phyloP scores from a whole-genome alignment of 495 filamentous ascomycete species.

The Penicillium maclennaniae region DNA sequence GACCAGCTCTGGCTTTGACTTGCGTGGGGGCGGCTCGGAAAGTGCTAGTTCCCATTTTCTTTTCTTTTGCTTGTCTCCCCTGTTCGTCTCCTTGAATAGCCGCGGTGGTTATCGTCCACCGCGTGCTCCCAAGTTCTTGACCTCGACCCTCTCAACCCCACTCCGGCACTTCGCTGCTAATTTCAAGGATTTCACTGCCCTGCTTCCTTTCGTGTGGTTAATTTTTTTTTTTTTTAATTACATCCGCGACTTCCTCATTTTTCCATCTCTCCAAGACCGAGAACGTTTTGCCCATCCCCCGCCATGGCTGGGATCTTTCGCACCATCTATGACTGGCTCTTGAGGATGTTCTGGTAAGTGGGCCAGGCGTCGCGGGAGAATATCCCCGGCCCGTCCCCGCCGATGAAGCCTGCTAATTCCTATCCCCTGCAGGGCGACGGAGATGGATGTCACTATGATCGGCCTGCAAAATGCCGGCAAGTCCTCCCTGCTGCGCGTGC shows the following conservation, averaged over 20 bases:
- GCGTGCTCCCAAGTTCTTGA: neutral
- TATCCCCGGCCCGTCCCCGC: slow-evolving; percentile 38
- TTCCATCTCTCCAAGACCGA: neutral
- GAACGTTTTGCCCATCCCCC: neutral
- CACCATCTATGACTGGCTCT: slow-evolving; percentile 94
- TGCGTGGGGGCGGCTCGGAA: neutral
- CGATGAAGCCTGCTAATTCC: slow-evolving; percentile 19
- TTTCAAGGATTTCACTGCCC: neutral
- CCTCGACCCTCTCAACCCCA: neutral
- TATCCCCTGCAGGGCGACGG: slow-evolving; percentile 70
- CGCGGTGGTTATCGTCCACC: neutral
- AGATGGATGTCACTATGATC: slow-evolving; percentile 99
- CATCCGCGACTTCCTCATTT: neutral
- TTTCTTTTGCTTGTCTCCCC: slow-evolving; percentile 11
- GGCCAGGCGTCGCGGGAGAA: slow-evolving; percentile 26
- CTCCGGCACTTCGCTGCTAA: neutral
- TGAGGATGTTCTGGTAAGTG: slow-evolving; percentile 97
- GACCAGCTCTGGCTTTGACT: neutral
- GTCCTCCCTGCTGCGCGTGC: slow-evolving; percentile 86
- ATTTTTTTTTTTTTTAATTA: neutral
- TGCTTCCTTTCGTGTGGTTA: neutral
- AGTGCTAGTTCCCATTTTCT: neutral
- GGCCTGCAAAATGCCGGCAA: slow-evolving; percentile 98
- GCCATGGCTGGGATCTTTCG: slow-evolving; percentile 86
- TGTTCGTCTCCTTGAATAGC: neutral